Conservation (phyloP, 768 basidiomycete genomes). For the Coprinopsis strossmayeri region DNA sequence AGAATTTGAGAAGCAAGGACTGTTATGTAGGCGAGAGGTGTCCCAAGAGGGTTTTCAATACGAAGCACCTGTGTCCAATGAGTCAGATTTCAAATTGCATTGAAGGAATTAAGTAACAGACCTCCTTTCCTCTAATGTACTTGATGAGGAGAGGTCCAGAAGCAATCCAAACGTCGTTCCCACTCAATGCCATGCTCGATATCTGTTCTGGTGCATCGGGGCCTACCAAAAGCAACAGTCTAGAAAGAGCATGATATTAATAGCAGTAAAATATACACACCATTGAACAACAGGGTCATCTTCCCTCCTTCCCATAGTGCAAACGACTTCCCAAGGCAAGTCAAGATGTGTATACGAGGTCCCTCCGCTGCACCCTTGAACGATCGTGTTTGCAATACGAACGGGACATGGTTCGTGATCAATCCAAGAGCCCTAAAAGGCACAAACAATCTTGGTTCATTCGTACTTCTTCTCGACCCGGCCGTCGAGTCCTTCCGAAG, state of each 20-base stretch:
- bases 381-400: slow-evolving; percentile 79
- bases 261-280: slow-evolving; percentile 42
- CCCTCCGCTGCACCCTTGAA: slow-evolving; percentile 81
- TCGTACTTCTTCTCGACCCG: slow-evolving; percentile 15
- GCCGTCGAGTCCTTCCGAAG: slow-evolving; percentile 29
- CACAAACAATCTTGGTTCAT: slow-evolving; percentile 62
- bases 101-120: slow-evolving; percentile 18
- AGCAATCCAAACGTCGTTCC: slow-evolving; percentile 80
- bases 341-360: slow-evolving; percentile 77
- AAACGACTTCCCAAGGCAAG: slow-evolving; percentile 87
- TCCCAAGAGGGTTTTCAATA: slow-evolving; percentile 58
- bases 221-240: slow-evolving; percentile 40
- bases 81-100: neutral
- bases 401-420: slow-evolving; percentile 86
- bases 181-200: slow-evolving; percentile 71
- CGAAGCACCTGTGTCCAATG: slow-evolving; percentile 41
- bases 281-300: slow-evolving; percentile 89
- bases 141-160: slow-evolving; percentile 64
- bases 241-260: slow-evolving; percentile 5
- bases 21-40: slow-evolving; percentile 53
- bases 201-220: slow-evolving; percentile 76
- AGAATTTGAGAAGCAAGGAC: slow-evolving; percentile 81
- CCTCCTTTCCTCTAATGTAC: slow-evolving; percentile 87
- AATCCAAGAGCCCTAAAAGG: slow-evolving; percentile 96
- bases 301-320: slow-evolving; percentile 94